Percentiles rank a stretch among this genome's conserved stretches.
These are phyloP conservation scores for Leishmania turanica DNA, from an alignment of 208 protist species.

Conservation along the genomic window DNA sequence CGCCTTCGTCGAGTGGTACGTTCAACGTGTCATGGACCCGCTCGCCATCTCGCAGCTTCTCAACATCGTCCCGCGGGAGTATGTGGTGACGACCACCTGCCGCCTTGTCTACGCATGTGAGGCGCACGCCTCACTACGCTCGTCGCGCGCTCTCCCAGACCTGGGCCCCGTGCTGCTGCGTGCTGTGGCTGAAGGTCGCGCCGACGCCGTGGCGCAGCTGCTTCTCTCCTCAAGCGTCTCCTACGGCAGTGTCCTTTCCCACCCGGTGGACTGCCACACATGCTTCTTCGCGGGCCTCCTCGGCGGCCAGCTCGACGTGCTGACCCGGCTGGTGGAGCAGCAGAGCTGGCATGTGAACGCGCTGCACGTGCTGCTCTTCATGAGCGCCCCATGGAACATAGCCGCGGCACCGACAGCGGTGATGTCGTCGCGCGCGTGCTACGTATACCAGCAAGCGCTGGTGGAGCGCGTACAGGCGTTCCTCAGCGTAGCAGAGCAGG, in stretches of 20 bases:
- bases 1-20: constrained; percentile 86
- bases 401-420: constrained; percentile 1
- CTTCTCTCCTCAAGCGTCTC: constrained; percentile 63
- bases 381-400: constrained; percentile 24
- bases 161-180: constrained; percentile 70
- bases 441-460: constrained; percentile 23
- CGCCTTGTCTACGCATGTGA: constrained; percentile 76
- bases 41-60: constrained; percentile 82
- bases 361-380: constrained; percentile 65
- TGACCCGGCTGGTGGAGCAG: constrained; percentile 50
- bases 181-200: constrained; percentile 60
- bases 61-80: constrained; percentile 68
- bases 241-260: constrained; percentile 50
- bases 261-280: constrained; percentile 29
- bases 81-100: constrained; percentile 76
- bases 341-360: constrained; percentile 72
- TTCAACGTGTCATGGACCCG: constrained; percentile 75
- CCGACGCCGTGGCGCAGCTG: constrained; percentile 61
- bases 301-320: constrained; percentile 63
- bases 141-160: constrained; percentile 69
- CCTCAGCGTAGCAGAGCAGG: constrained; percentile 21
- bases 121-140: constrained; percentile 35
- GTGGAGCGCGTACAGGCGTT: constrained; percentile 20
- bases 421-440: constrained; percentile 17
- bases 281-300: constrained; percentile 76